Evolutionary conservation across 306 rosid genomes (phyloP).

Genomic region (Prunus armeniaca): DNA sequence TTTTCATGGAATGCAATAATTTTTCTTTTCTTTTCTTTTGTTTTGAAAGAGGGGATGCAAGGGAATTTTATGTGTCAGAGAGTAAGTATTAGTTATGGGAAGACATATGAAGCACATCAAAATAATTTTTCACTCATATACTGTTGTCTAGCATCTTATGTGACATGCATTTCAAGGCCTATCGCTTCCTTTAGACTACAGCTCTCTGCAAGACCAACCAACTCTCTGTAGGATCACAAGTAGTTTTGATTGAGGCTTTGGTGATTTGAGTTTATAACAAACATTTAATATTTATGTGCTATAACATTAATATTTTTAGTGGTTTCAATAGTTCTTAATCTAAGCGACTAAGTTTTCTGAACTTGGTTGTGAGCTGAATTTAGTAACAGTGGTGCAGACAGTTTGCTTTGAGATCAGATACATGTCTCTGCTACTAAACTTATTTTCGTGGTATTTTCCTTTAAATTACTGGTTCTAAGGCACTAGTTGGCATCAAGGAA

Average conservation of each 20-base stretch:
- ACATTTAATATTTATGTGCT: neutral
- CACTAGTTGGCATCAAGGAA: neutral
- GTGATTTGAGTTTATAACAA: neutral
- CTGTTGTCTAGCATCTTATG: neutral
- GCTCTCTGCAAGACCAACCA: neutral
- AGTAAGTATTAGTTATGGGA: neutral
- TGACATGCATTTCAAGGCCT: neutral
- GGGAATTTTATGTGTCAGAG: neutral
- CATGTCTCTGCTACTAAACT: conserved; percentile 5
- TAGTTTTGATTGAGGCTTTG: neutral
- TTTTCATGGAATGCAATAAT: neutral
- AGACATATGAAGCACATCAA: neutral
- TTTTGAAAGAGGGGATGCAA: neutral
- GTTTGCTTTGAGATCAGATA: neutral
- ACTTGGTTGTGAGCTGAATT: neutral
- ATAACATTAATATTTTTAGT: neutral
- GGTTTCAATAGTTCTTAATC: neutral
- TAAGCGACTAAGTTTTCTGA: neutral
- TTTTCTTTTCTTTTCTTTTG: neutral
- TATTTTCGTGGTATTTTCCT: neutral
- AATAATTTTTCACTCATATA: neutral
- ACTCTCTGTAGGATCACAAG: neutral
- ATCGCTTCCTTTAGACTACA: neutral
- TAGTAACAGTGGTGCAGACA: neutral
- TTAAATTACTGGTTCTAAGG: neutral